Evolutionary conservation across 192 early-diverging fungal genomes (phyloP), one percentile per base, ranked within the genome.

Genomic region (Backusella westeae): DNA sequence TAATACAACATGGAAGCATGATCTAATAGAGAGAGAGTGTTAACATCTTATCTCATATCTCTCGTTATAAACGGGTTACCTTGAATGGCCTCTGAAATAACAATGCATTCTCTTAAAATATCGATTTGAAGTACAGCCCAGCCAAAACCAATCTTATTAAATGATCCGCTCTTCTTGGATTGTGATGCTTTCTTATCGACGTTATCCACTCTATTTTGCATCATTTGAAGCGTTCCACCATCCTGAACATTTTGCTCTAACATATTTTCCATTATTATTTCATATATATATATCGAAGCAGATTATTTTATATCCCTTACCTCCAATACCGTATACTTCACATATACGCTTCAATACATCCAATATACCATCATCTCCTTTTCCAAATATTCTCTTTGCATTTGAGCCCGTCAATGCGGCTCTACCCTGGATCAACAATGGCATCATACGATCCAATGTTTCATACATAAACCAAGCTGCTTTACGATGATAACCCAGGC

Each of bases 51-150:
- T 52, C 59, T 14, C 26, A 8, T 53, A 32, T 38, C 9, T 73
- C 17, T 38, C 46, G 14, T 44, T 65, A n/a, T 69, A 59, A 6
- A 49, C 32, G 32, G 32, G n/a, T 19, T 85, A 94, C 93, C 91
- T 71, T 90, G 90, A 42, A 91, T 76, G 9, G 88, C 87, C 65
- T 94, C 89, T 1, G 93, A 77, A 7, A 94, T 85, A 12, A 85
- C 83, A 67, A 94, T 90, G 46, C 91, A 91, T 82, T 95, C 92
- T 59, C 90, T 89, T 21, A 95, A 72, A 12, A 92, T 86, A 78
- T 91, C 90, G 53, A 95, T 92, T 77, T 94, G 94, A 35, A 96
- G 76, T 35, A 87, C 86, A 34, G 93, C 90, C 94, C 94, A 95
- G 3, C 94, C 94, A 79, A 82, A 88, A 21, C 53, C 66, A 59